phyloP scores from a whole-genome alignment of 768 basidiomycete species.

The Phylloporus arenicola region DNA sequence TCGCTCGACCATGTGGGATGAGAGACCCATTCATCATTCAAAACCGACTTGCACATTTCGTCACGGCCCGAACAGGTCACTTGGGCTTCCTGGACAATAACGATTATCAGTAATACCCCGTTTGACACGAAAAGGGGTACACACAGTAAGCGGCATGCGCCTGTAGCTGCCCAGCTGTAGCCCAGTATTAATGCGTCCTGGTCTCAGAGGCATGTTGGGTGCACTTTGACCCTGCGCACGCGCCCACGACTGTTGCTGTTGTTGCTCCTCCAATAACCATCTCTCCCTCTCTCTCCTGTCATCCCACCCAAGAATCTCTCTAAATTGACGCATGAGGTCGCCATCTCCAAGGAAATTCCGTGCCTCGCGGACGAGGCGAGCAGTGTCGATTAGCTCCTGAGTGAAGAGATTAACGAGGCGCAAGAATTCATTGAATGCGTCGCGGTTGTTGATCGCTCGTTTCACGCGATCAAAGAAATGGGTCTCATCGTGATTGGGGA shows the following conservation, averaged over 20 bases:
- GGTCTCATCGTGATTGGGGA: slow-evolving; percentile 45
- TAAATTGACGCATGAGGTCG: slow-evolving; percentile 77
- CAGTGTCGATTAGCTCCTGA: slow-evolving; percentile 87
- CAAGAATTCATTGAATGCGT: slow-evolving; percentile 89
- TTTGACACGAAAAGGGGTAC: slow-evolving; percentile 27
- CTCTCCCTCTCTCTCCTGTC: slow-evolving; percentile 60
- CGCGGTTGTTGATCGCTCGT: slow-evolving; percentile 61
- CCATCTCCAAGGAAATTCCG: slow-evolving; percentile 70
- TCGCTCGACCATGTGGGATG: slow-evolving; percentile 95
- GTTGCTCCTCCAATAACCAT: slow-evolving; percentile 44
- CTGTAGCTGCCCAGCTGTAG: slow-evolving; percentile 87
- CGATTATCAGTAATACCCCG: neutral
- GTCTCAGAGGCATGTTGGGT: slow-evolving; percentile 35
- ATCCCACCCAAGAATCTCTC: slow-evolving; percentile 84
- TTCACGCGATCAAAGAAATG: slow-evolving; percentile 93
- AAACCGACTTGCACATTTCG: slow-evolving; percentile 91
- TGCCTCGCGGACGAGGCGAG: slow-evolving; percentile 76
- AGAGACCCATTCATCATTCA: slow-evolving; percentile 98
- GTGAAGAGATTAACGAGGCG: slow-evolving; percentile 93
- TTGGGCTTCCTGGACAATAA: slow-evolving; percentile 62
- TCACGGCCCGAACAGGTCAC: slow-evolving; percentile 93
- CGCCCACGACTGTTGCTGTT: slow-evolving; percentile 43
- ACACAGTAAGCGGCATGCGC: slow-evolving; percentile 69
- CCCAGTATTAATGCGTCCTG: slow-evolving; percentile 60
- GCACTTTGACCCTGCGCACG: slow-evolving; percentile 42